Evolutionary conservation across 768 basidiomycete species (phyloP).

Genomic region (Mycena chlorophos): DNA sequence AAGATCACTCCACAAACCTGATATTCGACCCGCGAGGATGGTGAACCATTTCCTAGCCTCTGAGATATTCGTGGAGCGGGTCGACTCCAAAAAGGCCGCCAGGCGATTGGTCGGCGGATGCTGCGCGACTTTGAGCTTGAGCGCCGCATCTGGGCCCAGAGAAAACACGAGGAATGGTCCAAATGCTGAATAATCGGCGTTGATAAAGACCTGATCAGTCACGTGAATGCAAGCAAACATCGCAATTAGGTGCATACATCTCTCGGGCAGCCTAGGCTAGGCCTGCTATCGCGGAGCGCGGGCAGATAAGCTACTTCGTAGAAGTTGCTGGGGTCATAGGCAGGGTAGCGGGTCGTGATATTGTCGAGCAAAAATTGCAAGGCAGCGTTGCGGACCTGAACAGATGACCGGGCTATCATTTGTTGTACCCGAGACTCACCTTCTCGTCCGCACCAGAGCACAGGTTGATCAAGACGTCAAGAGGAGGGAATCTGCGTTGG

Average conservation of each 20-base stretch:
- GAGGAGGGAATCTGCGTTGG: conserved; percentile 49
- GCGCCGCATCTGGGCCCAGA: conserved; percentile 48
- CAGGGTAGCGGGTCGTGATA: conserved; percentile 54
- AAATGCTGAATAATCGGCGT: conserved; percentile 65
- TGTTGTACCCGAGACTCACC: conserved; percentile 26
- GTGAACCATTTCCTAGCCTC: conserved; percentile 69
- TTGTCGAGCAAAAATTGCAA: conserved; percentile 51
- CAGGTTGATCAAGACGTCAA: conserved; percentile 64
- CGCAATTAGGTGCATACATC: conserved; percentile 48
- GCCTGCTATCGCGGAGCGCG: conserved; percentile 53
- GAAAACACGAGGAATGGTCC: conserved; percentile 70
- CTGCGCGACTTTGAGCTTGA: conserved; percentile 67
- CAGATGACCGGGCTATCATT: no score
- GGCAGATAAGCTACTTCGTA: conserved; percentile 76
- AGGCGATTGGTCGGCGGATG: conserved; percentile 68
- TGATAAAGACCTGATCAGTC: conserved; percentile 62
- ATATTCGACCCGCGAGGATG: conserved; percentile 60
- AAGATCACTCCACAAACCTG: conserved; percentile 39
- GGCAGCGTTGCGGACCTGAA: not conserved
- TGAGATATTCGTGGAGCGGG: conserved; percentile 59
- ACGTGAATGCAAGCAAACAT: not conserved
- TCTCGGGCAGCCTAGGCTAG: conserved; percentile 57
- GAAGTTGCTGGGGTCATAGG: conserved; percentile 59
- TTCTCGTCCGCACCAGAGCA: conserved; percentile 57
- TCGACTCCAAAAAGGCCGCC: conserved; percentile 55